Evolutionary conservation across 768 basidiomycete species (phyloP).

Genomic region (Clavaria fumosa): DNA sequence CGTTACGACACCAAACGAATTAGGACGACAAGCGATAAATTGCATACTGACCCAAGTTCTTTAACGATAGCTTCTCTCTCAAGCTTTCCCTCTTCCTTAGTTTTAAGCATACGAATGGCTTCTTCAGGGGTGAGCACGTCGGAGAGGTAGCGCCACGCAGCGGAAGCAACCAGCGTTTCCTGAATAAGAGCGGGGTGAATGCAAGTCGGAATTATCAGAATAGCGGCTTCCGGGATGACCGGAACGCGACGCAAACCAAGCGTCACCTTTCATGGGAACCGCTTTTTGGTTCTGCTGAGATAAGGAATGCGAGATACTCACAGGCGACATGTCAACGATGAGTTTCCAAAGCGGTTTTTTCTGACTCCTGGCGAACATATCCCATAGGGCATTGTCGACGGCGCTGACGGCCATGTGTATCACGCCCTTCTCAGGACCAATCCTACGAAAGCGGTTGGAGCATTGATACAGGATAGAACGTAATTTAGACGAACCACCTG

Average conservation of each 20-base stretch:
- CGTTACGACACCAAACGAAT: too few species aligned
- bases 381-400: slow-evolving; percentile 90
- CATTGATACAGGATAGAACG: background rate
- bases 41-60: slow-evolving; percentile 40
- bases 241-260: too few species aligned
- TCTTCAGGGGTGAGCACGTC: slow-evolving; percentile 89
- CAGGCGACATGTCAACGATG: slow-evolving; percentile 79
- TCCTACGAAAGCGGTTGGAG: slow-evolving; percentile 29
- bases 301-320: slow-evolving; percentile 13
- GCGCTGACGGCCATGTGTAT: slow-evolving; percentile 83
- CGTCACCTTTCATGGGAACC: too few species aligned
- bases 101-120: slow-evolving; percentile 68
- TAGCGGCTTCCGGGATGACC: too few species aligned
- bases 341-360: slow-evolving; percentile 91
- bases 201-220: slow-evolving; percentile 9
- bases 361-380: slow-evolving; percentile 70
- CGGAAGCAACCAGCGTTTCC: slow-evolving; percentile 67
- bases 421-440: slow-evolving; percentile 91
- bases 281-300: too few species aligned
- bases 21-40: background rate
- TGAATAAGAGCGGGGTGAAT: slow-evolving; percentile 12
- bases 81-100: slow-evolving; percentile 59
- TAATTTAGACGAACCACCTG: slow-evolving; percentile 46
- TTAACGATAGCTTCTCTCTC: slow-evolving; percentile 65
- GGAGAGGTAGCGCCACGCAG: slow-evolving; percentile 81